A percentile compares a stretch with the other conserved stretches of the same genome.
Conservation (phyloP, 257 asterid genomes). For the Ilex asprella region DNA sequence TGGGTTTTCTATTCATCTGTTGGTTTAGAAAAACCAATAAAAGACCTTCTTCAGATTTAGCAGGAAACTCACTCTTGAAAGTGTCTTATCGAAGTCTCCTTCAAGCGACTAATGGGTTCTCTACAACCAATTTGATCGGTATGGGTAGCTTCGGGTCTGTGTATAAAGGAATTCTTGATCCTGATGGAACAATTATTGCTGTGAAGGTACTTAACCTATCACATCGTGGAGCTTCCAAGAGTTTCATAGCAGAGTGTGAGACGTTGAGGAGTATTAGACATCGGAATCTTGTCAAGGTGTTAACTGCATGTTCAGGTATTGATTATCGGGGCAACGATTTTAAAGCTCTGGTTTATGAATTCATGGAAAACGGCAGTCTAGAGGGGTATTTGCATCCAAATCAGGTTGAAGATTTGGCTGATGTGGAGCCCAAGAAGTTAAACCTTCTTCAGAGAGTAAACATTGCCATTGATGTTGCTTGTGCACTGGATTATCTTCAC, state of each 20-base stretch:
- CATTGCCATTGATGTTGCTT: slow-evolving; percentile 1
- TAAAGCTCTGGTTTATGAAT: slow-evolving; percentile 5
- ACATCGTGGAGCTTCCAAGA: not conserved
- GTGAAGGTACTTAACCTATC: slow-evolving; percentile 22
- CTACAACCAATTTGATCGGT: slow-evolving; percentile 8
- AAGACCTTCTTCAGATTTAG: not conserved
- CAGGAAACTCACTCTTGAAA: not conserved
- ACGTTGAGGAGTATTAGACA: slow-evolving; percentile 16
- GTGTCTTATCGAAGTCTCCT: not conserved
- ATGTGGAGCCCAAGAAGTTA: not conserved
- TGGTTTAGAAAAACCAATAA: not conserved
- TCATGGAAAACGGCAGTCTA: slow-evolving; percentile 22
- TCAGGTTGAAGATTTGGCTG: not conserved
- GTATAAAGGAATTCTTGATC: slow-evolving; percentile 17
- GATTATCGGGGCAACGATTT: slow-evolving; percentile 23
- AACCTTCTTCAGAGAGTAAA: not conserved
- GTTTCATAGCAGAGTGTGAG: no score
- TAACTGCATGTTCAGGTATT: slow-evolving; percentile 26
- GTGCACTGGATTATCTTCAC: slow-evolving; percentile 2
- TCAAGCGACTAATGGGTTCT: not conserved
- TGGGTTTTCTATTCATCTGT: not conserved
- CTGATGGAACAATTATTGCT: slow-evolving; percentile 10
- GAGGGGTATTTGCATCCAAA: slow-evolving; percentile 14
- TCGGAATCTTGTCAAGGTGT: slow-evolving; percentile 20
- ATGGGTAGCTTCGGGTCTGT: slow-evolving; percentile 17